phyloP scores from a whole-genome alignment of 1,284 basidiomycete species.

The Puccinia horiana region DNA sequence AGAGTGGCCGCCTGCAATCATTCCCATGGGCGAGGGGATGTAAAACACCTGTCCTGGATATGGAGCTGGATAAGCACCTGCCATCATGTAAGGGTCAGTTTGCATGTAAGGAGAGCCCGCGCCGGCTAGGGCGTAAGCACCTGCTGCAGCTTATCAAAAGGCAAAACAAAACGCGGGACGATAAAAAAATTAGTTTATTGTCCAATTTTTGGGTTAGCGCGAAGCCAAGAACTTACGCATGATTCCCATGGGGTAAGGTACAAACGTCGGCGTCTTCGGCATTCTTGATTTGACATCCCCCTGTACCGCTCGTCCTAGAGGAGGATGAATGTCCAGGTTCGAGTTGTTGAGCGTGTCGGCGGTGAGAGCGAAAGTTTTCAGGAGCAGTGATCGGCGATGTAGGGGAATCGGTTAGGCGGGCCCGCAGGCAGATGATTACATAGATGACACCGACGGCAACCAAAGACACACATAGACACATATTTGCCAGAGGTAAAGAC shows the following conservation, averaged over 20 bases:
- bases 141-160: constrained; percentile 3
- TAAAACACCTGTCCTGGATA: constrained; percentile 48
- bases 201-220: not conserved
- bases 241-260: constrained; percentile 48
- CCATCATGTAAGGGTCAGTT: constrained; percentile 42
- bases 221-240: constrained; percentile 37
- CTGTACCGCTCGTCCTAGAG: constrained; percentile 43
- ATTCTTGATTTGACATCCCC: constrained; percentile 48
- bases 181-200: not conserved
- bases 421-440: constrained; percentile 9
- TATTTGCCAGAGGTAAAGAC: not conserved
- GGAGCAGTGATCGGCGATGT: not conserved
- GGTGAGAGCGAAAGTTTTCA: not conserved
- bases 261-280: constrained; percentile 49
- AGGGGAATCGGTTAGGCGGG: not conserved
- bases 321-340: not conserved
- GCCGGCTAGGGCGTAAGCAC: constrained; percentile 40
- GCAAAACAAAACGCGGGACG: not conserved
- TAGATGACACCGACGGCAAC: constrained; percentile 2
- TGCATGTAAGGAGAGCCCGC: constrained; percentile 48
- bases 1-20: constrained; percentile 38
- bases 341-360: not conserved
- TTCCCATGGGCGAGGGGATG: constrained; percentile 45
- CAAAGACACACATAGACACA: not conserved
- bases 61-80: constrained; percentile 33